These are phyloP conservation scores for Pseudocercospora vitis DNA, from an alignment of 2,329 filamentous ascomycete species.

Conservation along the genomic window DNA sequence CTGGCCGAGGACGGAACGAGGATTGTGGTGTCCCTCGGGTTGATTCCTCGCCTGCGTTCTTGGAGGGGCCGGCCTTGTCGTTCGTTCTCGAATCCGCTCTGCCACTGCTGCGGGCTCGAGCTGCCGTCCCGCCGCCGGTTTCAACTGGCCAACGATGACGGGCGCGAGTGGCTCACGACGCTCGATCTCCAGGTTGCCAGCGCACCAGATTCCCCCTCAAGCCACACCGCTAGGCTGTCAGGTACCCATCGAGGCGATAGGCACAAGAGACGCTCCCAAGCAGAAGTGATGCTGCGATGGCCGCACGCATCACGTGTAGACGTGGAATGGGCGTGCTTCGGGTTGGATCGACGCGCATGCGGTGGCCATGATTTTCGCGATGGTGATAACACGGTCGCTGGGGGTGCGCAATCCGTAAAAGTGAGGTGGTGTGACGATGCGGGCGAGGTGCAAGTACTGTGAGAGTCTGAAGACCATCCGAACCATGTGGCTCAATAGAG, in stretches of 20 bases:
- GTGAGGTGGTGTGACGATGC: not conserved
- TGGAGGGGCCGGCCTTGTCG: slow-evolving; percentile 7
- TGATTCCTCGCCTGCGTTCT: slow-evolving; percentile 4
- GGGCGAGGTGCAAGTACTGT: not conserved
- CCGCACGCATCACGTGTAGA: not conserved
- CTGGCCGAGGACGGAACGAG: slow-evolving; percentile 5
- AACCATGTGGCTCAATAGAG: no score
- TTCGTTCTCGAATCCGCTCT: slow-evolving; percentile 1
- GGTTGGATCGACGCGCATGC: not conserved
- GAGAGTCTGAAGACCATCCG: not conserved
- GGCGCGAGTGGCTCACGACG: not conserved
- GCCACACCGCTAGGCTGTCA: not conserved
- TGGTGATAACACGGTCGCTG: not conserved
- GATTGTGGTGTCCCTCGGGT: not conserved
- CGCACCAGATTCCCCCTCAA: not conserved
- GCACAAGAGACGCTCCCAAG: not conserved
- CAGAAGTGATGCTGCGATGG: not conserved
- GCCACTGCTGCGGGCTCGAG: not conserved
- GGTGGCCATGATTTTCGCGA: not conserved
- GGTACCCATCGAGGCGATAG: not conserved
- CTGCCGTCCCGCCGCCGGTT: not conserved
- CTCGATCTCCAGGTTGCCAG: not conserved
- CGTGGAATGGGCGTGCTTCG: not conserved
- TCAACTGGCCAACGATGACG: not conserved
- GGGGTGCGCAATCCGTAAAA: not conserved